Percentiles rank a stretch among this genome's conserved stretches.
phyloP scores from a whole-genome alignment of 73 alveolate genomes.

The Paramecium biaurelia region DNA sequence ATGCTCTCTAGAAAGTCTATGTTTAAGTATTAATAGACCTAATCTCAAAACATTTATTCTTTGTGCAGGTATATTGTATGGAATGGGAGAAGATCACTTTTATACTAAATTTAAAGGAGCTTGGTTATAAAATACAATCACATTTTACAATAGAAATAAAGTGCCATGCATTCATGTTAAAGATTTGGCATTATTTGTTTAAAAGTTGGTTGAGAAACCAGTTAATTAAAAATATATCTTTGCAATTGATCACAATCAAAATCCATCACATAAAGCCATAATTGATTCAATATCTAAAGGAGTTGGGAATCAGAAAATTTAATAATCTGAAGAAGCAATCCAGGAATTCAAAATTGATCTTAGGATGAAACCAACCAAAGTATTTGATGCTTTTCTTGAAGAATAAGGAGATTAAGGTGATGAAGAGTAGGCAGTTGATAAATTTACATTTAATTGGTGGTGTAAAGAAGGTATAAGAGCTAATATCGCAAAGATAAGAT shows the following conservation, averaged over 20 bases:
- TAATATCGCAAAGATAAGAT: constrained; percentile 65
- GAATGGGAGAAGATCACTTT: constrained; percentile 70
- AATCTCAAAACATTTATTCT: constrained; percentile 55
- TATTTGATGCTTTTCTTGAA: constrained; percentile 59
- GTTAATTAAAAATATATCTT: constrained; percentile 62
- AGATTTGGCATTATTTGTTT: constrained; percentile 68
- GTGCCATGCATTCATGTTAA: constrained; percentile 71
- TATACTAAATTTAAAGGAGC: constrained; percentile 66
- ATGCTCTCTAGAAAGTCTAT: constrained; percentile 50
- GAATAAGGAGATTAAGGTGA: constrained; percentile 56
- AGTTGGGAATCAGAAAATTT: constrained; percentile 55
- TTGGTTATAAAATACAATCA: constrained; percentile 55
- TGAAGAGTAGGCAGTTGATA: constrained; percentile 46
- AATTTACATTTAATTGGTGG: constrained; percentile 63
- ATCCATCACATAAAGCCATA: constrained; percentile 58
- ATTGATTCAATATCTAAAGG: constrained; percentile 63
- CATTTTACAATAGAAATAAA: constrained; percentile 59
- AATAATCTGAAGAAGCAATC: neutral
- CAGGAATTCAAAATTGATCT: constrained; percentile 64
- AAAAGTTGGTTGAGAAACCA: constrained; percentile 56
- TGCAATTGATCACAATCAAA: constrained; percentile 69
- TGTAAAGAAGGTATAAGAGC: constrained; percentile 68
- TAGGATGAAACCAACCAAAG: constrained; percentile 63
- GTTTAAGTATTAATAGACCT: constrained; percentile 52
- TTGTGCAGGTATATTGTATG: constrained; percentile 71